These are phyloP conservation scores for Mortierella sp. DNA, from an alignment of 371 early-diverging fungal genomes.

Conservation along the genomic window DNA sequence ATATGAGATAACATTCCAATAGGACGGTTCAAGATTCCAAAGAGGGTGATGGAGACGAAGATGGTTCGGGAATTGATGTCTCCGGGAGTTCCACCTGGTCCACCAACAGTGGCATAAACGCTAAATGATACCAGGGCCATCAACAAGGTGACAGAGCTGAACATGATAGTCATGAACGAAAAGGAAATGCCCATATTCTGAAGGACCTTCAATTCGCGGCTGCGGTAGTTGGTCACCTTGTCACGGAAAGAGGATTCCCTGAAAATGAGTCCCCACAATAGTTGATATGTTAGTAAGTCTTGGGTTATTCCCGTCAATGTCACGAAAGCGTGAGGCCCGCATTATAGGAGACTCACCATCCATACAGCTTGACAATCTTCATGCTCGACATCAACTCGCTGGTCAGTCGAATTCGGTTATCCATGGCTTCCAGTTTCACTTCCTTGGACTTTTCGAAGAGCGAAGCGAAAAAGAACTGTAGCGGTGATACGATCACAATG, in stretches of 20 bases:
- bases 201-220: conserved; percentile 23
- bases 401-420: conserved; percentile 27
- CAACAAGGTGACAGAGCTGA: conserved; percentile 34
- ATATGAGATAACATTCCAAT: conserved; percentile 59
- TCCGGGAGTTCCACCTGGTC: conserved; percentile 68
- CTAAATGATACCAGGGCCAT: conserved; percentile 85
- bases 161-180: conserved; percentile 57
- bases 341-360: conserved; percentile 51
- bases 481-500: conserved; percentile 55
- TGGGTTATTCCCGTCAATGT: not conserved
- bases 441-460: conserved; percentile 48
- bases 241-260: conserved; percentile 59
- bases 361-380: conserved; percentile 50
- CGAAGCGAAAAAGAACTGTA: conserved; percentile 55
- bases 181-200: conserved; percentile 43
- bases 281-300: not conserved
- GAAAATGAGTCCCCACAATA: not conserved
- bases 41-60: conserved; percentile 90
- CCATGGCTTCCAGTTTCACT: conserved; percentile 24
- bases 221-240: conserved; percentile 20
- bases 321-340: too few relatives aligned
- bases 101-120: conserved; percentile 81
- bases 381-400: conserved; percentile 33
- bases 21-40: conserved; percentile 92
- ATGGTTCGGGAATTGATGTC: conserved; percentile 76